Conservation (phyloP, 176 grass and related monocot genomes). For the maize (Zea mays) region DNA sequence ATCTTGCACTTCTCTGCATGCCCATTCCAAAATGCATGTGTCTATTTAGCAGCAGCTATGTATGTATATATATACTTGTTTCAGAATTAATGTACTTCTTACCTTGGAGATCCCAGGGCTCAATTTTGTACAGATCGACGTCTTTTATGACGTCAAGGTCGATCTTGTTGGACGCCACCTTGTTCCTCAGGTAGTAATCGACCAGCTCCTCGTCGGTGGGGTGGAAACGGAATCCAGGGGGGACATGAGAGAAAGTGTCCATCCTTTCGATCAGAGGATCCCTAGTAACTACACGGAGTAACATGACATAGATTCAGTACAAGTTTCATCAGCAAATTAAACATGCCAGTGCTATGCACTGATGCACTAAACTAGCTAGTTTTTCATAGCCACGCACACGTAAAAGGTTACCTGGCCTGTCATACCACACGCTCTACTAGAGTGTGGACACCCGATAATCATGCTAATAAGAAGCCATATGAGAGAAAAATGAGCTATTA, state of each 20-base stretch:
- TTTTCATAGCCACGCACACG: no score
- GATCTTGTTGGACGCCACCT: constrained; percentile 82
- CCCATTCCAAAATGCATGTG: not conserved
- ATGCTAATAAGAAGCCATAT: no score
- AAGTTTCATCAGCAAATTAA: not conserved
- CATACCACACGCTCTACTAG: no score
- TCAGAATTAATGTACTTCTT: not conserved
- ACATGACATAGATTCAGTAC: not conserved
- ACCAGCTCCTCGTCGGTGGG: constrained; percentile 95
- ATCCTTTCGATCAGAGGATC: constrained; percentile 26
- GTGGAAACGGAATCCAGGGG: constrained; percentile 93
- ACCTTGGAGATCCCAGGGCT: constrained; percentile 98
- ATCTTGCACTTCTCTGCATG: constrained; percentile 79
- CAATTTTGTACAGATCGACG: constrained; percentile 91
- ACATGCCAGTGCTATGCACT: not conserved
- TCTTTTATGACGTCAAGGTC: constrained; percentile 95
- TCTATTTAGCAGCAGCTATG: no score
- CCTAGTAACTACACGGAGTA: not conserved
- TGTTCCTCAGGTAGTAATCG: constrained; percentile 97
- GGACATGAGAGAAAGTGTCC: constrained; percentile 78
- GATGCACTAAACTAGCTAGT: no score
- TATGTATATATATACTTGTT: not conserved
- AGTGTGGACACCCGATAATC: no score
- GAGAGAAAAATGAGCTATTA: not conserved
- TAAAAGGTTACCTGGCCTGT: no score